phyloP scores from a whole-genome alignment of 352 stramenopile genomes.

The Phytopythium sindhum region DNA sequence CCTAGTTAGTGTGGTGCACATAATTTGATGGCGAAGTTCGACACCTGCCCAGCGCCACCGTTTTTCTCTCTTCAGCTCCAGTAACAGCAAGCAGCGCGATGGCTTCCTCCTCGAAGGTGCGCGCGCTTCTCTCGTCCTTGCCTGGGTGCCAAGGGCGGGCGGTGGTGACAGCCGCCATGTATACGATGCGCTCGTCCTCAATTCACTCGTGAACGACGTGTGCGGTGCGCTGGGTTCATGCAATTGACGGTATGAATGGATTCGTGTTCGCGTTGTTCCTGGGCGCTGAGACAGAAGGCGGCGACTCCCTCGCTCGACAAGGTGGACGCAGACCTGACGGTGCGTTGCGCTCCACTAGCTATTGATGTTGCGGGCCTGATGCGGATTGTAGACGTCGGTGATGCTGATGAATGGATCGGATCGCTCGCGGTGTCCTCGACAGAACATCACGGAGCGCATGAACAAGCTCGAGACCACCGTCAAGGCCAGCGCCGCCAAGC shows the following conservation, averaged over 20 bases:
- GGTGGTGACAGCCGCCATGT: not conserved
- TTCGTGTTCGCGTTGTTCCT: not conserved
- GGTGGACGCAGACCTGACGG: slow-evolving; percentile 27
- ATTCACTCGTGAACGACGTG: not conserved
- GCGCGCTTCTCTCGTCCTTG: not conserved
- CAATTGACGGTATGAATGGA: not conserved
- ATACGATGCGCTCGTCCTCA: not conserved
- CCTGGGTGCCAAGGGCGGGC: not conserved
- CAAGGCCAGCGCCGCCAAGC: slow-evolving; percentile 21
- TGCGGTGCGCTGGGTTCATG: not conserved
- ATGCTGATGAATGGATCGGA: not conserved
- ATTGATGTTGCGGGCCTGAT: not conserved
- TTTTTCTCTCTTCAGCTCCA: not conserved
- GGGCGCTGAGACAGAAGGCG: not conserved
- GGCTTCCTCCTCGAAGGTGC: slow-evolving; percentile 9
- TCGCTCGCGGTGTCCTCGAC: not conserved
- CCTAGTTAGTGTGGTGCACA: not conserved
- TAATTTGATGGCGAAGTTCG: not conserved
- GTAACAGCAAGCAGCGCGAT: not conserved
- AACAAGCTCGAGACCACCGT: slow-evolving; percentile 47
- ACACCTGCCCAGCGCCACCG: not conserved
- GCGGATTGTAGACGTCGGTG: not conserved
- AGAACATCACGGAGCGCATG: slow-evolving; percentile 52
- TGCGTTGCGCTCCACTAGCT: slow-evolving; percentile 4
- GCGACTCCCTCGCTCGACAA: slow-evolving; percentile 23